Evolutionary conservation across 208 protist genomes (phyloP).

Genomic region (Acanthamoeba castellanii): DNA sequence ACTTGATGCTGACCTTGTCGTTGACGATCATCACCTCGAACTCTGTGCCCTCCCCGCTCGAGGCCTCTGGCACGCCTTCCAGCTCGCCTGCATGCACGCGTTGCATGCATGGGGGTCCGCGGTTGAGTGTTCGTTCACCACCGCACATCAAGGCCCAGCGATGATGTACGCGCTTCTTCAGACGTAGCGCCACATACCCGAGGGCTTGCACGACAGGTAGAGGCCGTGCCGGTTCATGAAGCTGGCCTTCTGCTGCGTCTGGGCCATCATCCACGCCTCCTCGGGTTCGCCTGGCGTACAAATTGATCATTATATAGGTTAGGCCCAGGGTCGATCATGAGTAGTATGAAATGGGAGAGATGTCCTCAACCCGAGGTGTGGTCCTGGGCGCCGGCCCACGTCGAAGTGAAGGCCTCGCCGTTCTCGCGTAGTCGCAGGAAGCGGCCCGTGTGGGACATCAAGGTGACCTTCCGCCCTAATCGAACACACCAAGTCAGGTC

Average conservation of each 20-base stretch:
- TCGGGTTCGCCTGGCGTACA: neutral
- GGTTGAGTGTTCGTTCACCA: no score
- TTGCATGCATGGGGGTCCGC: neutral
- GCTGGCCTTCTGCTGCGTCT: neutral
- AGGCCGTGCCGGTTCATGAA: constrained; percentile 12
- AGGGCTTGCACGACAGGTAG: neutral
- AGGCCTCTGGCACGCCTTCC: neutral
- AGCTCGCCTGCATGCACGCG: neutral
- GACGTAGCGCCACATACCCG: no score
- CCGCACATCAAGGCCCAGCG: no score
- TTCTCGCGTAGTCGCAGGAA: neutral
- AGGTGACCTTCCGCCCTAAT: neutral
- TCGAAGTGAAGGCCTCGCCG: neutral
- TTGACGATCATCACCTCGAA: constrained; percentile 29
- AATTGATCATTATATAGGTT: no score
- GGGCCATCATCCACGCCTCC: neutral
- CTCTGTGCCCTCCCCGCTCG: neutral
- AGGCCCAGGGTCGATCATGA: no score
- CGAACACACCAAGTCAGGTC: no score
- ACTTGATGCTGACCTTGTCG: constrained; percentile 18
- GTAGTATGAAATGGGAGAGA: no score
- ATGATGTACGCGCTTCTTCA: no score
- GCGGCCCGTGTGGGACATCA: neutral
- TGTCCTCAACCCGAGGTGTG: neutral
- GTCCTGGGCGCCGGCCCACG: neutral